These are phyloP conservation scores for Chrysosporium keratinophilum DNA, from an alignment of 2,329 filamentous ascomycete genomes.

Conservation along the genomic window DNA sequence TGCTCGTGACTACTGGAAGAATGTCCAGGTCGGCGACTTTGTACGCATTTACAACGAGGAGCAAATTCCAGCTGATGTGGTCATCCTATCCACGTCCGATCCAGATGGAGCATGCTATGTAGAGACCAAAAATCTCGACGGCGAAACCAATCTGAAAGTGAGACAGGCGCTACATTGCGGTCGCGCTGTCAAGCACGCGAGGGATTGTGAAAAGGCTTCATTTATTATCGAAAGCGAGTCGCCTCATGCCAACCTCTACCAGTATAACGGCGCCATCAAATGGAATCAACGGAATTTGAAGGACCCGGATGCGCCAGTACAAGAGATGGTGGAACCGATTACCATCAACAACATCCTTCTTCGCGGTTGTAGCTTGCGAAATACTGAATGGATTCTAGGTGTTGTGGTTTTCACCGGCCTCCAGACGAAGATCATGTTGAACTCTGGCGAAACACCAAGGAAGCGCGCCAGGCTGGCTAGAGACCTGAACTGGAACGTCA, in stretches of 20 bases:
- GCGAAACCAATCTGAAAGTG: conserved; percentile 95
- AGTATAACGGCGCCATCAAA: conserved; percentile 79
- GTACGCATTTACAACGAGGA: conserved; percentile 94
- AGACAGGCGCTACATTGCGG: conserved; percentile 82
- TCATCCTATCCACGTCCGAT: conserved; percentile 87
- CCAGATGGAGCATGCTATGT: conserved; percentile 91
- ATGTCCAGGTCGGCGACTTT: conserved; percentile 87
- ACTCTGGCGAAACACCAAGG: conserved; percentile 86
- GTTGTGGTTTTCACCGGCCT: conserved; percentile 89
- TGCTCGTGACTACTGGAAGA: conserved; percentile 92
- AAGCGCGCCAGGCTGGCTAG: conserved; percentile 86
- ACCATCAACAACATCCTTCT: conserved; percentile 91
- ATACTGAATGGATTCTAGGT: conserved; percentile 91
- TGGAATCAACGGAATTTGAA: conserved; percentile 67
- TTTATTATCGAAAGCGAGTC: conserved; percentile 84
- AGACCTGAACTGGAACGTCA: conserved; percentile 92
- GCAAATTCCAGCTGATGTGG: conserved; percentile 84
- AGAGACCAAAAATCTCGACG: conserved; percentile 95
- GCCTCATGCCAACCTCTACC: conserved; percentile 87
- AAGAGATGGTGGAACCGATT: conserved; percentile 82
- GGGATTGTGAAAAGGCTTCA: conserved; percentile 80
- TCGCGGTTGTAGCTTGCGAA: conserved; percentile 83
- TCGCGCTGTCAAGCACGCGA: conserved; percentile 70
- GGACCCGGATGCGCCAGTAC: conserved; percentile 51
- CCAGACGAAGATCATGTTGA: conserved; percentile 99